Evolutionary conservation across 345 rosid species (phyloP).

Genomic region (Salix caprea): DNA sequence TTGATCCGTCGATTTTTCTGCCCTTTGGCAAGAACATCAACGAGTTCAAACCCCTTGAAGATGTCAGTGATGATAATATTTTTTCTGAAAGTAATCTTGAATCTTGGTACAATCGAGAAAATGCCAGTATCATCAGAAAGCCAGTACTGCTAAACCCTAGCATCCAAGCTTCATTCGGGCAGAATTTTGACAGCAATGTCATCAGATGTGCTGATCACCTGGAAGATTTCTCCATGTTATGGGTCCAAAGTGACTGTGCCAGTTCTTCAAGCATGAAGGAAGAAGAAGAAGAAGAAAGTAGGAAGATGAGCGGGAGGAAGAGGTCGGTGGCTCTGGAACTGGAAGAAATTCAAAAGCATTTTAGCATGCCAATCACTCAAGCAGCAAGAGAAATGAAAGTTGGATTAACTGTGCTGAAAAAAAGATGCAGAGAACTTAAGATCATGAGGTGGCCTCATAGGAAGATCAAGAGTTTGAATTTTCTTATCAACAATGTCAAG

Average conservation of each 20-base stretch:
- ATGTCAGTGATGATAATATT: background rate
- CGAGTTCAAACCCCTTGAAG: background rate
- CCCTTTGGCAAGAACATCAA: background rate
- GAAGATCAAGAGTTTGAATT: slow-evolving; percentile 57
- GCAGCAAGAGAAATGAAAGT: slow-evolving; percentile 71
- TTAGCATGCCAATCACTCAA: slow-evolving; percentile 52
- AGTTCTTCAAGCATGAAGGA: background rate
- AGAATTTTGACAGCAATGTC: background rate
- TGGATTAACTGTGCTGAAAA: slow-evolving; percentile 66
- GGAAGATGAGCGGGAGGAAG: slow-evolving; percentile 18
- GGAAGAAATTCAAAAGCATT: slow-evolving; percentile 49
- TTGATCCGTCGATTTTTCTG: background rate
- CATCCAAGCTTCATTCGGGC: background rate
- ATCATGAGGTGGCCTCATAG: slow-evolving; percentile 67
- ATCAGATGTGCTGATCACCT: background rate
- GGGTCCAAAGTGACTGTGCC: background rate
- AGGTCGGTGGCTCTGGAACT: slow-evolving; percentile 21
- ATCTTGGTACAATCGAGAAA: background rate
- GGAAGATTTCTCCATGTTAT: background rate
- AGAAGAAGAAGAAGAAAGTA: background rate
- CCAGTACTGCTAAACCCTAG: background rate
- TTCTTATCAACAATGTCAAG: slow-evolving; percentile 64
- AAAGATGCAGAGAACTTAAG: slow-evolving; percentile 70
- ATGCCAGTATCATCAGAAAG: background rate
- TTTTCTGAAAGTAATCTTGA: background rate